Conservation (phyloP, 352 stramenopile species). For the Achlya hypogyna region DNA sequence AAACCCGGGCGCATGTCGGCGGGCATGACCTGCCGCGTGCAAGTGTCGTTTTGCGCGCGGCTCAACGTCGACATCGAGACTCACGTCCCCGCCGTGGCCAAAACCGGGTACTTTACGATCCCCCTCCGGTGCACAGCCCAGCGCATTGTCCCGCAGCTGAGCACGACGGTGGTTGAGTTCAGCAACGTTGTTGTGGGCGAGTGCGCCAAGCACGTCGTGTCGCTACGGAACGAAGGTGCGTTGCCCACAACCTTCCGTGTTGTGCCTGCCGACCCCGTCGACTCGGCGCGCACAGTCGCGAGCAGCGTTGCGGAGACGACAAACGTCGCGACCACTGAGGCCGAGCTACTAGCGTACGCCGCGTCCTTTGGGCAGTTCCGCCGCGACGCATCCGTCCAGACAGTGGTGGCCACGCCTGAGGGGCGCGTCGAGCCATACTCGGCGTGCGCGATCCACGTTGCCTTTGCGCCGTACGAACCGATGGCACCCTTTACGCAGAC, state of each 20-base stretch:
- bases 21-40: constrained; percentile 67
- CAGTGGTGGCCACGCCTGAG: constrained; percentile 11
- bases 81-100: constrained; percentile 48
- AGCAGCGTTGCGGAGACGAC: neutral
- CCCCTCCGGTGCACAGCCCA: constrained; percentile 77
- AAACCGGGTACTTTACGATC: constrained; percentile 71
- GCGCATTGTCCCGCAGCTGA: constrained; percentile 63
- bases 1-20: constrained; percentile 85
- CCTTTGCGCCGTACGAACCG: constrained; percentile 21
- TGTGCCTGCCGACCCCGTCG: neutral
- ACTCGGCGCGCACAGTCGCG: neutral
- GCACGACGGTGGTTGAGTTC: constrained; percentile 38
- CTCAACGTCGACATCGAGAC: constrained; percentile 59
- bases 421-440: constrained; percentile 22
- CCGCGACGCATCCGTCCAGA: constrained; percentile 10
- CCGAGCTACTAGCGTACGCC: constrained; percentile 8
- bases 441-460: constrained; percentile 16
- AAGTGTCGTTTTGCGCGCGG: constrained; percentile 57
- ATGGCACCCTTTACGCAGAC: neutral
- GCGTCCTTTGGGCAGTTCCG: constrained; percentile 16
- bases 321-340: constrained; percentile 5
- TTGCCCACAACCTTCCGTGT: constrained; percentile 48
- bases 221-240: constrained; percentile 63
- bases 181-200: constrained; percentile 73
- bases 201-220: constrained; percentile 37